Evolutionary conservation across 805 yeast species (phyloP), one percentile per base, ranked within the genome.

Genomic region (Teunomyces lycoperdinae): DNA sequence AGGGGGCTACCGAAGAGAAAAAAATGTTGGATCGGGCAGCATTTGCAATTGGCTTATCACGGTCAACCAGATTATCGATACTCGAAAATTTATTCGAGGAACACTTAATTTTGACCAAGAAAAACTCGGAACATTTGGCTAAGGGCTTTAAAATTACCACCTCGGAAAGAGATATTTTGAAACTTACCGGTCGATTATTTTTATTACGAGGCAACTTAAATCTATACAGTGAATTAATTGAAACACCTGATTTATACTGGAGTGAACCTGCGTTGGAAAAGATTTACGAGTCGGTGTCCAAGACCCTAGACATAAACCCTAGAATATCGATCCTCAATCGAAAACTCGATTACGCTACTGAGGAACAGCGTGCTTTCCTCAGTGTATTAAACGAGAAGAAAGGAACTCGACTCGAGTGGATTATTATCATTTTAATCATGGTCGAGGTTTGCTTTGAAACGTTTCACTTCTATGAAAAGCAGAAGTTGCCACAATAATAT

Each of bases 211-310:
- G 96, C 1, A 85, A 85, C 55, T 74, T 91, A 55, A 91, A 91
- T 57, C 68, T 91, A 29, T 89, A 91, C 64, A 86, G 92, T 8
- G 96, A 90, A 58, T 74, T 91, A 50, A 88, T 89, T 28, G 97
- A 90, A 57, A 89, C 95, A 0, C 97, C 97, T 0, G 97, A 91
- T 63, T 67, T 89, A 38, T 91, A 90, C 65, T 91, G 97, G 97
- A 79, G 89, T 41, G 96, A 90, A 60, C 96, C 97, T 1, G 81
- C 82, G 30, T 70, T 91, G 46, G 97, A 91, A 60, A 76, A 76
- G 46, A 81, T 89, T 8, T 91, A 89, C 64, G 79, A 83, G 43
- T 76, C 80, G 14, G 82, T 89, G 6, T 85, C 95, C 0, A 78
- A 78, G 42, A 80, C 79, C 17, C 70, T 91, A 47, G 97, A 91